Conservation (phyloP, 2,329 filamentous ascomycete species). For the Phaeosphaeriaceae sp. region DNA sequence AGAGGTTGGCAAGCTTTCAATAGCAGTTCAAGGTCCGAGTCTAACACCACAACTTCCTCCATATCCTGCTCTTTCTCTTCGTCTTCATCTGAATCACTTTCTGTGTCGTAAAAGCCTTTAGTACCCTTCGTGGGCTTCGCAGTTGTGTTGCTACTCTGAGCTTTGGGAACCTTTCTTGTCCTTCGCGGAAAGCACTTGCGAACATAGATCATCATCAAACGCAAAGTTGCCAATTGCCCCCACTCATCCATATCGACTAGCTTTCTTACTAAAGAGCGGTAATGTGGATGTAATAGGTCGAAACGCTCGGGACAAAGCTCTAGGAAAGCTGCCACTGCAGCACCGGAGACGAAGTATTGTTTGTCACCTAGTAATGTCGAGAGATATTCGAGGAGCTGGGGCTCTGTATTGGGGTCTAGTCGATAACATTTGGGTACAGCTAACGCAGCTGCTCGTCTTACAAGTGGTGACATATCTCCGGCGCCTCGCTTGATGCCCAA, state of each 20-base stretch:
- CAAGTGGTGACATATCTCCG: constrained; percentile 92
- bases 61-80: constrained; percentile 53
- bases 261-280: constrained; percentile 83
- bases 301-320: constrained; percentile 87
- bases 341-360: constrained; percentile 96
- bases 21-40: constrained; percentile 82
- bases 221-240: constrained; percentile 85
- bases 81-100: constrained; percentile 49
- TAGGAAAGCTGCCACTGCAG: constrained; percentile 86
- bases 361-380: constrained; percentile 81
- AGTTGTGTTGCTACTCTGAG: constrained; percentile 46
- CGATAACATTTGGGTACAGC: constrained; percentile 96
- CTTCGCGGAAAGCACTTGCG: constrained; percentile 83
- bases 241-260: constrained; percentile 99
- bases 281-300: constrained; percentile 90
- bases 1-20: constrained; percentile 82
- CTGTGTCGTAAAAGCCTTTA: constrained; percentile 77
- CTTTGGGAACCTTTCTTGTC: constrained; percentile 64
- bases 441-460: constrained; percentile 89
- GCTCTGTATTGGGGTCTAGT: constrained; percentile 82
- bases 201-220: constrained; percentile 82
- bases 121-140: constrained; percentile 51
- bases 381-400: constrained; percentile 84
- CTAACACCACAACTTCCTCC: constrained; percentile 67
- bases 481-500: constrained; percentile 93